Evolutionary conservation across 1,139 yeast species (phyloP).

Genomic region (Yamadazyma friedrichii): DNA sequence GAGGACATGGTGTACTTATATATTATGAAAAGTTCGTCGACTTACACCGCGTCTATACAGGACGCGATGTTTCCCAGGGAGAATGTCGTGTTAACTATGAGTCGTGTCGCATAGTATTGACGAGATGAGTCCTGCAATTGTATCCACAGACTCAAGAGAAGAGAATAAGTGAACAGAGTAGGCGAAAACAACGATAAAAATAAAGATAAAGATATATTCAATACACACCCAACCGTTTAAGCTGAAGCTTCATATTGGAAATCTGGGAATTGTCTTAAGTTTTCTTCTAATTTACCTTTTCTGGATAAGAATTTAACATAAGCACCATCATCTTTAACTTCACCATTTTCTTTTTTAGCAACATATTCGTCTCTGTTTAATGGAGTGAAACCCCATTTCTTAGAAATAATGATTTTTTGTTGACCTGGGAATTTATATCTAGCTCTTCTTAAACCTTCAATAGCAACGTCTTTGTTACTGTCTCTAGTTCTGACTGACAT

Average conservation of each 20-base stretch:
- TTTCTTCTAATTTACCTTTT: conserved; percentile 92
- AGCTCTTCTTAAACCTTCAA: conserved; percentile 99
- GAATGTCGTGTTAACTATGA: not conserved
- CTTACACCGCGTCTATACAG: conserved; percentile 1
- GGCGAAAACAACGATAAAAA: no score
- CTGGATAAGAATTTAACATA: conserved; percentile 96
- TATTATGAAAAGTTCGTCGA: conserved; percentile 4
- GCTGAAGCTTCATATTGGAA: conserved; percentile 57
- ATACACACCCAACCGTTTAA: conserved; percentile 8
- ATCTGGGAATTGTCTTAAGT: conserved; percentile 95
- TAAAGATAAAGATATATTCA: conserved; percentile 3
- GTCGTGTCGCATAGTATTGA: not conserved
- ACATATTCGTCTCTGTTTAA: conserved; percentile 97
- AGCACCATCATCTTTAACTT: conserved; percentile 99
- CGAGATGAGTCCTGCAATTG: no score
- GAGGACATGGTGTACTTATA: conserved; percentile 2
- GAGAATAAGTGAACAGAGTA: no score
- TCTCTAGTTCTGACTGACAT: conserved; percentile 99
- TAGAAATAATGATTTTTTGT: conserved; percentile 97
- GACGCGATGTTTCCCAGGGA: not conserved
- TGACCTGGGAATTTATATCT: conserved; percentile 99
- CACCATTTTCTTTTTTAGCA: conserved; percentile 92
- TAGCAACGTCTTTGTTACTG: conserved; percentile 93
- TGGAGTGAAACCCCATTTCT: conserved; percentile 99
- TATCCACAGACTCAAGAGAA: no score